A percentile compares a stretch with the other conserved stretches of the same genome.
phyloP scores from a whole-genome alignment of 176 grass and related monocot genomes.

The Aegilops sharonensis region DNA sequence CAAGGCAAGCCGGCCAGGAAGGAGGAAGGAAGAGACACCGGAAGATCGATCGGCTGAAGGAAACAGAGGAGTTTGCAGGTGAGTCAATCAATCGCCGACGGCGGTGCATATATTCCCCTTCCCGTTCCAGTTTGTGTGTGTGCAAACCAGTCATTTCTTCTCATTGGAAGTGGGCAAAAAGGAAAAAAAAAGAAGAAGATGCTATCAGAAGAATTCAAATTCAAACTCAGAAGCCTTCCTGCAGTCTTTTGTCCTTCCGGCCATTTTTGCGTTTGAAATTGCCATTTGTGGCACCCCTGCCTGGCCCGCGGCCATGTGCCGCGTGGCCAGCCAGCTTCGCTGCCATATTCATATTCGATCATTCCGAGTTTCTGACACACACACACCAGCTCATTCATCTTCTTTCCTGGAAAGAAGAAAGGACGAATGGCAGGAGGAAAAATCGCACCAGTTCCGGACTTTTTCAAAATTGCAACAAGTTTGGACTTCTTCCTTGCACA shows the following conservation, averaged over 20 bases:
- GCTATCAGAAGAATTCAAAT: not conserved
- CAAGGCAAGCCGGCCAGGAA: not conserved
- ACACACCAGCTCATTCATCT: not conserved
- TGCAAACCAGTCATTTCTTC: slow-evolving; percentile 8
- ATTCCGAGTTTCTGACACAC: not conserved
- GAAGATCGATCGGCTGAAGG: not conserved
- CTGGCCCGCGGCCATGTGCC: not conserved
- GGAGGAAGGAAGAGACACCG: not conserved
- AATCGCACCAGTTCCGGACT: not conserved
- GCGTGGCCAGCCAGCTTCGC: not conserved
- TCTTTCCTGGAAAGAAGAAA: not conserved
- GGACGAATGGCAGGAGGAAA: not conserved
- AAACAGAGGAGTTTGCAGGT: slow-evolving; percentile 18
- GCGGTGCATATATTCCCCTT: not conserved
- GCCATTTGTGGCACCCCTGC: slow-evolving; percentile 11
- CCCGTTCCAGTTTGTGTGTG: not conserved
- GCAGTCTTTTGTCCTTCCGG: not conserved
- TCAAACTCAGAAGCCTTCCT: not conserved
- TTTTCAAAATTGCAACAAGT: not conserved
- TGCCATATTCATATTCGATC: not conserved
- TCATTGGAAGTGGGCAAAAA: not conserved
- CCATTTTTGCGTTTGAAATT: not conserved
- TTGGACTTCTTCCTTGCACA: not conserved
- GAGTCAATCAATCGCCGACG: slow-evolving; percentile 22
- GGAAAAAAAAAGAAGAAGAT: not conserved